Evolutionary conservation across 169 alveolate species (phyloP), one percentile per base, ranked within the genome.

Genomic region (Cryptosporidium andersoni): DNA sequence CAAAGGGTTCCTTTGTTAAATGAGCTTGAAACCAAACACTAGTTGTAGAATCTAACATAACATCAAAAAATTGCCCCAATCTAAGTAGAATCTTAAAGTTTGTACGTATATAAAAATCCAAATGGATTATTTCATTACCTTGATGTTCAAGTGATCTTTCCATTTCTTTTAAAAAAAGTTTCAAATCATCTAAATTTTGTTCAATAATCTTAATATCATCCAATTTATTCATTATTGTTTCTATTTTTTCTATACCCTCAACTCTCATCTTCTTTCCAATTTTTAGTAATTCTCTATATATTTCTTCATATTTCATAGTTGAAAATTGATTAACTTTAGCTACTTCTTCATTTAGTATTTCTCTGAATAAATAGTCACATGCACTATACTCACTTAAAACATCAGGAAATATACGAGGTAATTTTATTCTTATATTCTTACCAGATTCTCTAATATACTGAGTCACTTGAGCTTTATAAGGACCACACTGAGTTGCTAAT

Each of bases 21-120:
- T 91, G 88, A n/a, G 91, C 64, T n/a, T 88, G 65, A 39, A 90
- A 82, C 95, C 95, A 92, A 37, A 88, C 91, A 25, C 89, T 89
- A 9, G 88, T 80, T 25, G 92, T 82, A 60, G 88, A 82, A 52
- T 65, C 67, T 89, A 89, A 64, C 60, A 89, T 65, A 34, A 81
- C 67, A 62, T 89, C 92, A 68, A 82, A 89, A 80, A 80, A 80
- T 51, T 88, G 81, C 11, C 90, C 82, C 34, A 89, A 47, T 55
- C 88, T 82, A 82, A 80, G 68, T 49, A 89, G 49, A 37, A 82
- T 80, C 64, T 81, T 89, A 66, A 82, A 64, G 63, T 89, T 89
- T 43, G 88, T 80, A 4, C 88, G 82, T n/a, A 81, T 82, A 66
- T 82, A 89, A 64, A 81, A 89, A 62, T 89, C 92, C 37, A 89